Evolutionary conservation across 192 early-diverging fungal species (phyloP), one percentile per base, ranked within the genome.

Genomic region (Coemansia sp.): DNA sequence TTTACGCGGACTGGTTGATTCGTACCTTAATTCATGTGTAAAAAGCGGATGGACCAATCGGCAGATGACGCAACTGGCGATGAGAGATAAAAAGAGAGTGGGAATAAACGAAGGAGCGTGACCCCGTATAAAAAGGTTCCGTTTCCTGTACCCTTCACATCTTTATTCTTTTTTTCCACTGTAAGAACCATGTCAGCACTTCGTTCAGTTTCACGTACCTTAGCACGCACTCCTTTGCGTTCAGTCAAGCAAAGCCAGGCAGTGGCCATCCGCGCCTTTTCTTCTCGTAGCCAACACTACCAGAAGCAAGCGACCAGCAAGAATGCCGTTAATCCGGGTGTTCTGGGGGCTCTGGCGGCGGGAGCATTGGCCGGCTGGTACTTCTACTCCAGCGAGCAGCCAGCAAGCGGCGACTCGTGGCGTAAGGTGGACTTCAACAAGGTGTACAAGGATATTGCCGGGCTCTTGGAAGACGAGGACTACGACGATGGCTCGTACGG

Each of bases 401-500:
- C 51, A 15, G 58, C 54, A 28, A 49, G 52, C 40, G 38, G n/a
- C 9, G 56, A 30, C 16, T 64, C 67, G 30, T 69, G 76, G 69
- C 74, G 70, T 64, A 82, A 84, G 74, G 79, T 74, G 37, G 81
- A 90, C 77, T 90, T 87, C 81, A 65, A 85, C 52, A 68, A 78
- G 48, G 82, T 90, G 57, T 88, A 88, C 80, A 83, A 87, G 66
- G 85, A 85, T 48, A 90, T 90, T 65, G 88, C 87, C 31, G 82
- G 80, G 44, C 71, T 90, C 51, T 78, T 90, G 18, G 87, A 88
- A 45, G 85, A 88, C 56, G 80, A 85, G 55, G 75, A 87, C 76
- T 89, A 87, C 46, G 88, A 90, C 64, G 88, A 90, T 51, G 90
- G 90, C 46, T 86, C 84, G 26, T 85, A 83, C 62, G 90, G 87